Conservation (phyloP, 108 stramenopile genomes). For the Nitzschia sp. region DNA sequence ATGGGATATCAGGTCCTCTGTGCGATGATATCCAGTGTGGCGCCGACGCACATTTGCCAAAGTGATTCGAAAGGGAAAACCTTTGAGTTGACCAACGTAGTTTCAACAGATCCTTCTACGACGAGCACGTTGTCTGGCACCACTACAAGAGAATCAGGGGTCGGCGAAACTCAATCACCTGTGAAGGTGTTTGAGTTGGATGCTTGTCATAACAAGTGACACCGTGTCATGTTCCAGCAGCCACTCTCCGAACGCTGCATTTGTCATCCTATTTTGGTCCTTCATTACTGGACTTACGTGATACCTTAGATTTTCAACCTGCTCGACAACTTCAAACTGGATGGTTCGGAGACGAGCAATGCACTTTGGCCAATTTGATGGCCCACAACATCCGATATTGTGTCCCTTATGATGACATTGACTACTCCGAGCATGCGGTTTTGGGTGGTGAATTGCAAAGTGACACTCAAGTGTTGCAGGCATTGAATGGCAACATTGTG, state of each 20-base stretch:
- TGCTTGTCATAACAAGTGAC: conserved; percentile 26
- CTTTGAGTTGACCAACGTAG: conserved; percentile 53
- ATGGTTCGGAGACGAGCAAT: conserved; percentile 44
- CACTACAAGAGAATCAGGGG: not conserved
- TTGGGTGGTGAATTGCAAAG: conserved; percentile 13
- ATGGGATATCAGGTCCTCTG: too few species aligned
- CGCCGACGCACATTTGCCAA: conserved; percentile 81
- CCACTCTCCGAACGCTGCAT: conserved; percentile 57
- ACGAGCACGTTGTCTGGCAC: not conserved
- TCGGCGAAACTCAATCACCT: not conserved
- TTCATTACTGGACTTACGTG: conserved; percentile 20
- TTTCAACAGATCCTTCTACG: conserved; percentile 3
- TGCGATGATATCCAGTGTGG: too few species aligned
- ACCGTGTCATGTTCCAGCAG: conserved; percentile 36
- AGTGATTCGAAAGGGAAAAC: conserved; percentile 56
- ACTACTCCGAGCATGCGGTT: conserved; percentile 36
- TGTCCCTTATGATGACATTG: conserved; percentile 50
- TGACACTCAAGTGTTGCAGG: conserved; percentile 41
- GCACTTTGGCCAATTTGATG: conserved; percentile 48
- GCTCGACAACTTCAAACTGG: conserved; percentile 33
- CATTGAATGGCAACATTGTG: conserved; percentile 70
- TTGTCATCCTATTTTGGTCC: conserved; percentile 69
- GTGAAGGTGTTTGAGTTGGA: conserved; percentile 12
- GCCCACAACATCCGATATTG: conserved; percentile 42
- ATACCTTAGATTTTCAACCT: conserved; percentile 30